Evolutionary conservation across 768 basidiomycete species (phyloP), one percentile per base, ranked within the genome.

Genomic region (Cyclocybe cylindracea): DNA sequence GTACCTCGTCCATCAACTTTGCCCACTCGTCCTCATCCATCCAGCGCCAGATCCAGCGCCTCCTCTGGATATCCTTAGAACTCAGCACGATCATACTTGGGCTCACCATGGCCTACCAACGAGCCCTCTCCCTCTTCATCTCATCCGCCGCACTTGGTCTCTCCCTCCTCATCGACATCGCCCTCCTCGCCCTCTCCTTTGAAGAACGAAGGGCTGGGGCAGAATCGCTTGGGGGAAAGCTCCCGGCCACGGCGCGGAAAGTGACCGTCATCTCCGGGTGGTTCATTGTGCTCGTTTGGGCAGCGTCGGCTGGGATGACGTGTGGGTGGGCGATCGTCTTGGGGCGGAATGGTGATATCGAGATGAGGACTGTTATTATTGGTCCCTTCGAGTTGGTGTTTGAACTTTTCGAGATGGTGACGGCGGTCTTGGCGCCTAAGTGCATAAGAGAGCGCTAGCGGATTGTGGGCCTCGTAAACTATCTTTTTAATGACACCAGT

Each of bases 101-200:
- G 7, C 31, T 51, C 7, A 44, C 50, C 10, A 10, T 51, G 14
- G 33, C 14, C 35, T 18, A 29, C 11, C 29, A 38, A 35, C 42
- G 42, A 4, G 9, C 10, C 31, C 34, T 51, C 9, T 44, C 50
- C 4, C 7, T 51, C 10, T 51, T 36, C 38, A 32, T 51, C 8
- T n/a, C 29, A 10, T 43, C 42, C 2, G 19, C 36, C 13, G 36
- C 36, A 5, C 39, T 44, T 10, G 24, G 33, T 8, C 37, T 51
- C 43, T 10, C 24, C 19, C 36, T 51, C 16, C 50, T 16, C 50
- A 51, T n/a, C 24, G 36, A 51, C 31, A 44, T 51, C 43, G 45
- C 50, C 19, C 35, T 51, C 42, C 50, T 51, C 42, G 37, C 39
- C 4, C 42, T 32, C 29, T 37, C 50, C 2, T 9, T 37, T 3